A percentile compares a stretch with the other conserved stretches of the same genome.
phyloP scores from a whole-genome alignment of 2,329 filamentous ascomycete species.

The Aulographum hederae region DNA sequence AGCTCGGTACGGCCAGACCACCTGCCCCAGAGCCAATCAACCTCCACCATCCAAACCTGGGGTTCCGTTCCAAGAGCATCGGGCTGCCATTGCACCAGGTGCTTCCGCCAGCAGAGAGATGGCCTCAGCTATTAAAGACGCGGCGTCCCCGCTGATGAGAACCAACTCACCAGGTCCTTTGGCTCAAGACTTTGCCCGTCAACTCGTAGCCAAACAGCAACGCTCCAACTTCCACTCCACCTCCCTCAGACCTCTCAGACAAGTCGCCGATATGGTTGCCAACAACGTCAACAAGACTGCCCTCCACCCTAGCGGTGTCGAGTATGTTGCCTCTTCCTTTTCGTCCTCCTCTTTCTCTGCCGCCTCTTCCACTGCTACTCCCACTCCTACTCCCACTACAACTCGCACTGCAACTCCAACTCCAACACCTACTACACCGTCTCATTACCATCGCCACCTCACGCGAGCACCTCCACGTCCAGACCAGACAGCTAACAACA shows the following conservation, averaged over 20 bases:
- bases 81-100: too few species aligned
- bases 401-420: too few species aligned
- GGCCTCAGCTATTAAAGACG: not conserved
- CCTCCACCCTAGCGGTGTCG: constrained; percentile 77
- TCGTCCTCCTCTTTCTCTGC: constrained; percentile 5
- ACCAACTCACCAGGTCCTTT: constrained; percentile 26
- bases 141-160: constrained; percentile 6
- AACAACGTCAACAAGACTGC: constrained; percentile 72
- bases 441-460: too few species aligned
- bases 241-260: constrained; percentile 31
- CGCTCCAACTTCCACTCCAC: constrained; percentile 40
- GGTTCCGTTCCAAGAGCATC: too few species aligned
- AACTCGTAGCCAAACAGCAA: constrained; percentile 38
- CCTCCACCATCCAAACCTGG: too few species aligned
- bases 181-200: constrained; percentile 36
- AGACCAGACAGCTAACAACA: too few species aligned
- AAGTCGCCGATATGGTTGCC: constrained; percentile 22
- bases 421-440: too few species aligned
- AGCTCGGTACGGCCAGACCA: too few species aligned
- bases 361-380: not conserved
- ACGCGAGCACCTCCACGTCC: too few species aligned
- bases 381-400: constrained; percentile 1
- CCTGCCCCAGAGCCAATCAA: too few species aligned
- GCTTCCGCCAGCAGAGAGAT: too few species aligned
- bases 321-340: constrained; percentile 39